Conservation (phyloP, 352 stramenopile species). For the Globisporangium cystogenes region DNA sequence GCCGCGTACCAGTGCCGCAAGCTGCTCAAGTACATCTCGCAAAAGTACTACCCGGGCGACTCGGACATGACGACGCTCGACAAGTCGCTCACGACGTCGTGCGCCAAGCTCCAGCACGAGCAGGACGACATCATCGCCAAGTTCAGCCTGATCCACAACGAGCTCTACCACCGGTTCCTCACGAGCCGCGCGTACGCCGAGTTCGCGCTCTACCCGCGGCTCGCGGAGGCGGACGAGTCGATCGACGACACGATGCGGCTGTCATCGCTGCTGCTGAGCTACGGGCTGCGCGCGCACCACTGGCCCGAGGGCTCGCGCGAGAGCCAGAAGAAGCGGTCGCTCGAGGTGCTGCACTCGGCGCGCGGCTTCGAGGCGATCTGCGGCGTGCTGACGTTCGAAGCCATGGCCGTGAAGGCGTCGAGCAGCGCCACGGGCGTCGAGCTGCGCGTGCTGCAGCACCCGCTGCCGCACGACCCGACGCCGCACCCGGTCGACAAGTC, state of each 20-base stretch:
- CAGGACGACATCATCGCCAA: conserved; percentile 82
- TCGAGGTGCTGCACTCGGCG: conserved; percentile 58
- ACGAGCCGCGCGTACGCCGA: conserved; percentile 80
- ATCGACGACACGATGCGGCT: conserved; percentile 74
- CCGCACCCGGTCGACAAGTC: conserved; percentile 48
- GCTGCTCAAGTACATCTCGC: conserved; percentile 79
- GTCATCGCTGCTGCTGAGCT: conserved; percentile 66
- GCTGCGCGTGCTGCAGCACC: conserved; percentile 44
- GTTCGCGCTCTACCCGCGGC: conserved; percentile 73
- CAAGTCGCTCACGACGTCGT: conserved; percentile 60
- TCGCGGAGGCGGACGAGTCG: conserved; percentile 41
- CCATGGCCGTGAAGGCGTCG: conserved; percentile 23
- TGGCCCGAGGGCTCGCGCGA: conserved; percentile 56
- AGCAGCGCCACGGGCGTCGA: conserved; percentile 21
- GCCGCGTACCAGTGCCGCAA: conserved; percentile 56
- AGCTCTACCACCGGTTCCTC: conserved; percentile 83
- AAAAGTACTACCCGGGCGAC: conserved; percentile 80
- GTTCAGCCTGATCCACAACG: conserved; percentile 81
- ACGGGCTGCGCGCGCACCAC: conserved; percentile 77
- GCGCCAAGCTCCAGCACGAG: conserved; percentile 59
- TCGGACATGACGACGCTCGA: conserved; percentile 68
- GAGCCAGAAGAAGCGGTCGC: conserved; percentile 47
- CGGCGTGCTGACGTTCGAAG: conserved; percentile 74
- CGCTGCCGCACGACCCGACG: conserved; percentile 40
- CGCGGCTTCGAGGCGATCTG: conserved; percentile 73